Conservation (phyloP, 306 rosid genomes). For the Ziziphus jujuba region DNA sequence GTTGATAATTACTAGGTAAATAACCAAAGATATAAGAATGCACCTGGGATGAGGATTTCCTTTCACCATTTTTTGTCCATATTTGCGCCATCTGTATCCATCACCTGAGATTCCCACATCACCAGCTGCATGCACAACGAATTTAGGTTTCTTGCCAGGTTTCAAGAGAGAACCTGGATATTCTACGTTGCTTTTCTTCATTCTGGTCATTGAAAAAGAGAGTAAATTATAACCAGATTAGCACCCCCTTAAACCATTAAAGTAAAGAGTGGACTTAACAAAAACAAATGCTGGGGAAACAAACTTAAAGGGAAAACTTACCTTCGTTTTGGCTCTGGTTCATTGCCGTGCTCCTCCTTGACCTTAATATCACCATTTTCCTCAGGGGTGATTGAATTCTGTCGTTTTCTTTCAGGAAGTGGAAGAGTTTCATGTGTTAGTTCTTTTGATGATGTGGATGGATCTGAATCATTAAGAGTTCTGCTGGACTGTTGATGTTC, state of each 20-base stretch:
- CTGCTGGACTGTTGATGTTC: constrained; percentile 32
- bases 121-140: constrained; percentile 90
- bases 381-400: constrained; percentile 36
- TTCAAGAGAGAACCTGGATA: constrained; percentile 44
- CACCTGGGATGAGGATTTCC: constrained; percentile 95
- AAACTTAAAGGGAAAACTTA: constrained; percentile 38
- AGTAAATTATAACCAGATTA: constrained; percentile 27
- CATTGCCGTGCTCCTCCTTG: constrained; percentile 62
- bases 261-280: neutral
- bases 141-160: constrained; percentile 70
- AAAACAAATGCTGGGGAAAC: constrained; percentile 10
- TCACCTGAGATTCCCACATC: constrained; percentile 93
- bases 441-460: constrained; percentile 57
- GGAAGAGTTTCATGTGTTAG: constrained; percentile 41
- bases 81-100: constrained; percentile 98
- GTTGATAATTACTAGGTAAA: constrained; percentile 13
- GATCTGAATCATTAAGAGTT: constrained; percentile 47
- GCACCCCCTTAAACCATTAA: constrained; percentile 17
- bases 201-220: constrained; percentile 52
- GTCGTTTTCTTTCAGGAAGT: constrained; percentile 53
- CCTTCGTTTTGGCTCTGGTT: constrained; percentile 70
- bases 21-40: constrained; percentile 10
- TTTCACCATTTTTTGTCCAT: constrained; percentile 98
- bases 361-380: constrained; percentile 50
- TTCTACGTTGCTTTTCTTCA: constrained; percentile 64